Conservation (phyloP, 768 basidiomycete genomes). For the Phanerochaete sordida region DNA sequence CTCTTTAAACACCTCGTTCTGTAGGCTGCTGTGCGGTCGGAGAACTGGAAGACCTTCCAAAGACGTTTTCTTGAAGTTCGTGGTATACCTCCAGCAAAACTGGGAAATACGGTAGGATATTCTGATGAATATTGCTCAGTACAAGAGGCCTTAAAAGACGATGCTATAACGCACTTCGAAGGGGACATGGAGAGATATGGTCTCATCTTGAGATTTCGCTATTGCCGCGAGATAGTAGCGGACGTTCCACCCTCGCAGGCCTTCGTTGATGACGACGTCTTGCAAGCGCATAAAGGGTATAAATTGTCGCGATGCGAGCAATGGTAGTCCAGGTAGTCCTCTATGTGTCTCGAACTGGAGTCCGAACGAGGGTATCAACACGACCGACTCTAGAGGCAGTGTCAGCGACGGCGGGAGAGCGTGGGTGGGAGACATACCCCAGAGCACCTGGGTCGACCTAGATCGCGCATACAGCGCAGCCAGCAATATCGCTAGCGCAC, state of each 20-base stretch:
- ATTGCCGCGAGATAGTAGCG: constrained; percentile 62
- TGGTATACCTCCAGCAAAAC: constrained; percentile 58
- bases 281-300: constrained; percentile 51
- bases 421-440: constrained; percentile 35
- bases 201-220: constrained; percentile 26
- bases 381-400: constrained; percentile 56
- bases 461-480: constrained; percentile 27
- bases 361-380: constrained; percentile 64
- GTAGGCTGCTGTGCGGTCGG: background rate
- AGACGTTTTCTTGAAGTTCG: constrained; percentile 49
- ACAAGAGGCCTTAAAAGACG: background rate
- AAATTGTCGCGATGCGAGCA: constrained; percentile 44
- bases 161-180: constrained; percentile 47
- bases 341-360: constrained; percentile 72
- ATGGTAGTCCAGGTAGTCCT: constrained; percentile 42
- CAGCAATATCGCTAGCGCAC: constrained; percentile 13
- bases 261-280: constrained; percentile 75
- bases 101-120: constrained; percentile 58
- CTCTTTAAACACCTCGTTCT: background rate
- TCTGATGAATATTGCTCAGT: constrained; percentile 35
- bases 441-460: constrained; percentile 43
- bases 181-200: constrained; percentile 45
- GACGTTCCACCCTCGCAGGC: constrained; percentile 66
- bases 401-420: background rate
- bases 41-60: constrained; percentile 10